These are phyloP conservation scores for Phytopythium sindhum DNA, from an alignment of 352 stramenopile species.

Conservation along the genomic window DNA sequence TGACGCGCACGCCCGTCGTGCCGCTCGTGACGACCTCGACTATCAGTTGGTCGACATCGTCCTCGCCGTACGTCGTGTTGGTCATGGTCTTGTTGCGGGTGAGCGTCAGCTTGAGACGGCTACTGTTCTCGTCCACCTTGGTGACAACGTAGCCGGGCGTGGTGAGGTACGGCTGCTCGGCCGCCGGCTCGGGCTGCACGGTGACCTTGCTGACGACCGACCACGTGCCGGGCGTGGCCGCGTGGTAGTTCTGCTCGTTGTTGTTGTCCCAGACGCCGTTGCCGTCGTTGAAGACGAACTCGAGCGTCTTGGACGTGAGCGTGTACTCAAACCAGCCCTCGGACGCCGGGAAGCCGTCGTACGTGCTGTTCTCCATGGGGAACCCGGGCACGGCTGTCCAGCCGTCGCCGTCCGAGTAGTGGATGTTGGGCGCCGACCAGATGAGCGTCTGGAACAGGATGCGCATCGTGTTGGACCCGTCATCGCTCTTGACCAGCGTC, in stretches of 20 bases:
- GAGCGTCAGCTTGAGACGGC: constrained; percentile 1
- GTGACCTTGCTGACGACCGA: constrained; percentile 34
- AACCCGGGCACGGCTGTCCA: constrained; percentile 34
- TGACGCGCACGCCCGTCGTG: constrained; percentile 15
- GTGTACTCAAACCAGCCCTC: constrained; percentile 37
- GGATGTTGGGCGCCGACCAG: constrained; percentile 20
- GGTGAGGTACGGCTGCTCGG: constrained; percentile 7
- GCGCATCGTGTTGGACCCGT: constrained; percentile 15
- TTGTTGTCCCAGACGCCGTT: constrained; percentile 46
- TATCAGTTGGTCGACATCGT: constrained; percentile 34
- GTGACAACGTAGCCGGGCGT: constrained; percentile 5
- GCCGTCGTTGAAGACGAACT: constrained; percentile 53
- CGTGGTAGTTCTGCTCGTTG: constrained; percentile 36
- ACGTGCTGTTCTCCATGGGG: constrained; percentile 26
- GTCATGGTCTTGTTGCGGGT: constrained; percentile 1
- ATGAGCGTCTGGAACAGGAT: constrained; percentile 23
- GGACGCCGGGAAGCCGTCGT: constrained; percentile 21
- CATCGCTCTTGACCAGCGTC: constrained; percentile 13
- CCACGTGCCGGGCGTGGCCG: constrained; percentile 30
- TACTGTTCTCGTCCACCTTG: constrained; percentile 6
- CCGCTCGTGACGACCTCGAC: constrained; percentile 30
- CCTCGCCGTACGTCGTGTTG: constrained; percentile 21
- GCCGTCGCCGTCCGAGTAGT: constrained; percentile 29
- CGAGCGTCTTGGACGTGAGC: constrained; percentile 25
- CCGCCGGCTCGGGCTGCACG: constrained; percentile 3